Percentiles rank a stretch among this genome's conserved stretches.
Evolutionary conservation across 2,329 filamentous ascomycete genomes (phyloP).

Genomic region (Ophiocordyceps sinensis): DNA sequence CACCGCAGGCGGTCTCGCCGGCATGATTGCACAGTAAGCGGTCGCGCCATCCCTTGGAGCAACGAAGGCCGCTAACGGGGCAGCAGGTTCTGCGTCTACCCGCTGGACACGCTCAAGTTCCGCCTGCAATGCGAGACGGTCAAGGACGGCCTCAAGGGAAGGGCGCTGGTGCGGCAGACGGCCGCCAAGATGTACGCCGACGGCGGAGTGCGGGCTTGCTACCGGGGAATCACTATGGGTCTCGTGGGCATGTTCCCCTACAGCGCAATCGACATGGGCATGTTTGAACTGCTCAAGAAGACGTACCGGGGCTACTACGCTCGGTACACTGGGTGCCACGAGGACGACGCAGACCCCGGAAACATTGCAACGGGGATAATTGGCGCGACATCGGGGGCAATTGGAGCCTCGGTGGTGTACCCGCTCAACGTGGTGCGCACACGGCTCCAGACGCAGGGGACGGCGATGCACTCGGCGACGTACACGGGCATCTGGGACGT

Average conservation of each 20-base stretch:
- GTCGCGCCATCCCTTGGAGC: neutral
- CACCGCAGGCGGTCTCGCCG: slow-evolving; percentile 75
- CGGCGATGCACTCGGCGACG: slow-evolving; percentile 74
- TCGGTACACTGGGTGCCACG: slow-evolving; percentile 52
- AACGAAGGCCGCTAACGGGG: slow-evolving; percentile 1
- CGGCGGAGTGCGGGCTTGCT: slow-evolving; percentile 63
- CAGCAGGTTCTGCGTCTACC: slow-evolving; percentile 78
- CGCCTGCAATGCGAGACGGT: slow-evolving; percentile 90
- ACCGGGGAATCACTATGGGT: slow-evolving; percentile 87
- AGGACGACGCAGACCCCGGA: slow-evolving; percentile 69
- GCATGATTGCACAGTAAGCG: slow-evolving; percentile 79
- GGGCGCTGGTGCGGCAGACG: slow-evolving; percentile 67
- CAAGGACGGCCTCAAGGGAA: slow-evolving; percentile 68
- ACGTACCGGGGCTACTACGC: slow-evolving; percentile 58
- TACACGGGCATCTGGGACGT: slow-evolving; percentile 91
- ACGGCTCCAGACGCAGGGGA: slow-evolving; percentile 85
- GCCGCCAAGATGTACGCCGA: slow-evolving; percentile 73
- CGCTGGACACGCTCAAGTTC: slow-evolving; percentile 71
- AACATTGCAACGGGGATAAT: slow-evolving; percentile 79
- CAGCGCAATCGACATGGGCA: slow-evolving; percentile 89
- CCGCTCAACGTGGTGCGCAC: slow-evolving; percentile 89
- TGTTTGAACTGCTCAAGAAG: slow-evolving; percentile 84
- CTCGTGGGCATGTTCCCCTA: slow-evolving; percentile 96
- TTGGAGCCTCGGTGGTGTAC: slow-evolving; percentile 89
- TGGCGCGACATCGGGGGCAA: slow-evolving; percentile 79